Conservation (phyloP, 768 basidiomycete species). For the Boletus subcaerulescens region DNA sequence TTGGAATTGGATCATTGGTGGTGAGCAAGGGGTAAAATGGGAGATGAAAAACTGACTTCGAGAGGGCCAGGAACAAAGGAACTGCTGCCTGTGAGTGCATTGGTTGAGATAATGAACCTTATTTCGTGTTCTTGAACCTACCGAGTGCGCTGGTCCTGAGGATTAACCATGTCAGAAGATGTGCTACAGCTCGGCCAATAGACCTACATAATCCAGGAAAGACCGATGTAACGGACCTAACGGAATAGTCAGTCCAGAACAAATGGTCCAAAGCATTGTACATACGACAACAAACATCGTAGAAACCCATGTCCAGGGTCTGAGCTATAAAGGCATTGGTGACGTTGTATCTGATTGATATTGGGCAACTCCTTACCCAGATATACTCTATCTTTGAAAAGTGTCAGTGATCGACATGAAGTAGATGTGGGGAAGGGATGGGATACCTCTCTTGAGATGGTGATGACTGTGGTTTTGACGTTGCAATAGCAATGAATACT, state of each 20-base stretch:
- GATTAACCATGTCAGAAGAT: not conserved
- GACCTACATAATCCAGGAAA: not conserved
- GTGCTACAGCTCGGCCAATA: not conserved
- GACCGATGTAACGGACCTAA: not conserved
- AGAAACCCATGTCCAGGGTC: not conserved
- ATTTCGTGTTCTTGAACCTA: not conserved
- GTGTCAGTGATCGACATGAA: not conserved
- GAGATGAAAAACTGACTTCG: too few species aligned
- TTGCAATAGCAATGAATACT: not conserved
- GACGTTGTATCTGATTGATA: not conserved
- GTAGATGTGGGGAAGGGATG: not conserved
- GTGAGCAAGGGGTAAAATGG: too few species aligned
- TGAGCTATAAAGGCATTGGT: not conserved
- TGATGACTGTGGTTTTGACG: not conserved
- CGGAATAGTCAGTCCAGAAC: not conserved
- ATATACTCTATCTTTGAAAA: not conserved
- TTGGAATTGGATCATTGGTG: not conserved
- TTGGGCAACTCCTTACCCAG: not conserved
- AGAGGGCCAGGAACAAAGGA: too few species aligned
- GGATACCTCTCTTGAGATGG: not conserved
- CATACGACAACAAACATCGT: not conserved
- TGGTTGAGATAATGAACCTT: not conserved
- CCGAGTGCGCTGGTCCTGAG: not conserved
- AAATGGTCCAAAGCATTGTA: not conserved
- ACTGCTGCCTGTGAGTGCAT: too few species aligned